A percentile compares a stretch with the other conserved stretches of the same genome.
Evolutionary conservation across 164 flowering plant species (phyloP).

Genomic region (Macadamia tetraphylla): DNA sequence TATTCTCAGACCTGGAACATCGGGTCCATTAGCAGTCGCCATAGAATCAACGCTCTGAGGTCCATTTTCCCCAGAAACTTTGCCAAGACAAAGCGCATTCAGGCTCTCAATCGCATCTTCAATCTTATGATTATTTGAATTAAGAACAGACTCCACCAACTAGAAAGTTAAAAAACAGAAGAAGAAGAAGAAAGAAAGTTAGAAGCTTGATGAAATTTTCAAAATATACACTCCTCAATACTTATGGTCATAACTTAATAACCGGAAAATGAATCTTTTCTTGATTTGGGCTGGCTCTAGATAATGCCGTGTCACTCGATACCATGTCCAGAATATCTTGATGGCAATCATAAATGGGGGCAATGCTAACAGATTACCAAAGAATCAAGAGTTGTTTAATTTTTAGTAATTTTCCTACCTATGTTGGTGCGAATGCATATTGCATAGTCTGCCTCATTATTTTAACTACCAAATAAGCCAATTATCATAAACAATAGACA

Average conservation of each 20-base stretch:
- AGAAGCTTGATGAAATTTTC: background rate
- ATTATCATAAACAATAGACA: no score
- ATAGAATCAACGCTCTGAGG: constrained; percentile 7
- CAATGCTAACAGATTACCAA: no score
- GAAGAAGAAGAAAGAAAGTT: background rate
- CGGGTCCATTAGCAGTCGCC: constrained; percentile 4
- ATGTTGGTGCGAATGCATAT: no score
- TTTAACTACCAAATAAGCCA: no score
- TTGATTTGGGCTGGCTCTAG: background rate
- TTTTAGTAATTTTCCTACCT: no score
- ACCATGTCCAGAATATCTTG: background rate
- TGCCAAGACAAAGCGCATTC: constrained; percentile 12
- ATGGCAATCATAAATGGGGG: no score
- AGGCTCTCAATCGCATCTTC: constrained; percentile 23
- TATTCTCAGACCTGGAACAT: constrained; percentile 13
- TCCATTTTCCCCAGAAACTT: constrained; percentile 5
- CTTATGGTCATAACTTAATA: background rate
- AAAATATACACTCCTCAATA: background rate
- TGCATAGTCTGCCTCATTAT: no score
- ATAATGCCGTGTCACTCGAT: background rate
- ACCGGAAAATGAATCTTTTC: background rate
- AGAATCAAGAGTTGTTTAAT: no score
- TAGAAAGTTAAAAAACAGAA: constrained; percentile 1
- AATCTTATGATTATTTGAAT: constrained; percentile 14
- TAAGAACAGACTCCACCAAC: constrained; percentile 19